These are phyloP conservation scores for Ogataea populi-albae DNA, from an alignment of 805 yeast species.

Conservation along the genomic window DNA sequence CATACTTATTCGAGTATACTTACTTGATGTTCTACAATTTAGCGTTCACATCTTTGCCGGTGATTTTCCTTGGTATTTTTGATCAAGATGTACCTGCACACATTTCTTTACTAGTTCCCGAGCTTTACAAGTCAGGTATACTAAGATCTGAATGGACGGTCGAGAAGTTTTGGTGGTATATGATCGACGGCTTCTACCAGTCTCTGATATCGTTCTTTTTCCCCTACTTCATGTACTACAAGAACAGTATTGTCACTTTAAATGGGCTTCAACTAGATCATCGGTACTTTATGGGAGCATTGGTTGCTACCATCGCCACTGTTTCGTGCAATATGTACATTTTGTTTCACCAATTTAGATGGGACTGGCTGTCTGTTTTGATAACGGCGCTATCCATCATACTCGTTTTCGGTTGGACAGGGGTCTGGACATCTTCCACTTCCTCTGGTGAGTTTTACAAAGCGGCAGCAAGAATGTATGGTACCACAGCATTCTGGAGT, in stretches of 20 bases:
- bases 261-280: constrained; percentile 58
- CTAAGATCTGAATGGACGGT: constrained; percentile 68
- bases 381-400: constrained; percentile 57
- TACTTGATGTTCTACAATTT: constrained; percentile 76
- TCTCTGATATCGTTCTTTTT: constrained; percentile 69
- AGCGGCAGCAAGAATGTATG: constrained; percentile 63
- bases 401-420: constrained; percentile 72
- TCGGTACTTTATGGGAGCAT: constrained; percentile 68
- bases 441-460: constrained; percentile 61
- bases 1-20: constrained; percentile 76
- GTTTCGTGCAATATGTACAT: constrained; percentile 66
- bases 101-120: constrained; percentile 70
- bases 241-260: constrained; percentile 41
- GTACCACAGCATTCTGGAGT: constrained; percentile 64
- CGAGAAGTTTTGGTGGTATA: constrained; percentile 65
- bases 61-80: constrained; percentile 71
- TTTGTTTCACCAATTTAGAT: constrained; percentile 64
- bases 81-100: constrained; percentile 78
- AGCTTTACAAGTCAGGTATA: constrained; percentile 71
- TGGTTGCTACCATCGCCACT: constrained; percentile 65
- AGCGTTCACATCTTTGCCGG: constrained; percentile 81
- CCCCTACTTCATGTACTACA: constrained; percentile 57
- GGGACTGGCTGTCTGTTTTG: constrained; percentile 74
- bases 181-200: constrained; percentile 77
- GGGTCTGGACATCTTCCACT: constrained; percentile 63